Evolutionary conservation across 163 green algal species (phyloP).

Genomic region (Scenedesmus sp.): DNA sequence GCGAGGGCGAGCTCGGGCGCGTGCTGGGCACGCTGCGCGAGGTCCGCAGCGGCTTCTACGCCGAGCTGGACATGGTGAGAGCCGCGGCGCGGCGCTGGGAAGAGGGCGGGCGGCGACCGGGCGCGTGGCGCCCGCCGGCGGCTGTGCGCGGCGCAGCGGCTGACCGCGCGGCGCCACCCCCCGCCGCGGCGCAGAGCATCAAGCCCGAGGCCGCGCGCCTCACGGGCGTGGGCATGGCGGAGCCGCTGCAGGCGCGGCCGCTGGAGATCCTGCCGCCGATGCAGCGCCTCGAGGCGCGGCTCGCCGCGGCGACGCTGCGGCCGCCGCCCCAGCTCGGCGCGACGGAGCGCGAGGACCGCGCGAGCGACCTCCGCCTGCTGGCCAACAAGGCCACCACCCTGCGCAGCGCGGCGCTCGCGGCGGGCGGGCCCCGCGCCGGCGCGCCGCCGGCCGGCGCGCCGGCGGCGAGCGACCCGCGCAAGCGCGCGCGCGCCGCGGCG

Average conservation of each 20-base stretch:
- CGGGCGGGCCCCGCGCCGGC: background rate
- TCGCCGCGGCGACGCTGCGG: background rate
- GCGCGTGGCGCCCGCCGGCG: background rate
- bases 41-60: conserved; percentile 33
- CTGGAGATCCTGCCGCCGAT: conserved; percentile 14
- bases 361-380: conserved; percentile 33
- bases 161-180: background rate
- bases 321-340: conserved; percentile 9
- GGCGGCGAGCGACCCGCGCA: too few relatives aligned
- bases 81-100: background rate
- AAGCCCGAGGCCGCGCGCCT: conserved; percentile 18
- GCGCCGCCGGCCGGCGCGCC: background rate
- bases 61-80: conserved; percentile 28
- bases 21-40: conserved; percentile 2
- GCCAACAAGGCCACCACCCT: conserved; percentile 16
- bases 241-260: conserved; percentile 5
- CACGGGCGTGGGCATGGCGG: background rate
- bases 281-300: background rate
- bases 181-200: background rate
- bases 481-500: too few relatives aligned
- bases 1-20: conserved; percentile 22
- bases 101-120: background rate
- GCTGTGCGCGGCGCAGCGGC: background rate
- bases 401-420: background rate
- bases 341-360: conserved; percentile 23